phyloP scores from a whole-genome alignment of 2,329 filamentous ascomycete species.

The Colletotrichum lentis region DNA sequence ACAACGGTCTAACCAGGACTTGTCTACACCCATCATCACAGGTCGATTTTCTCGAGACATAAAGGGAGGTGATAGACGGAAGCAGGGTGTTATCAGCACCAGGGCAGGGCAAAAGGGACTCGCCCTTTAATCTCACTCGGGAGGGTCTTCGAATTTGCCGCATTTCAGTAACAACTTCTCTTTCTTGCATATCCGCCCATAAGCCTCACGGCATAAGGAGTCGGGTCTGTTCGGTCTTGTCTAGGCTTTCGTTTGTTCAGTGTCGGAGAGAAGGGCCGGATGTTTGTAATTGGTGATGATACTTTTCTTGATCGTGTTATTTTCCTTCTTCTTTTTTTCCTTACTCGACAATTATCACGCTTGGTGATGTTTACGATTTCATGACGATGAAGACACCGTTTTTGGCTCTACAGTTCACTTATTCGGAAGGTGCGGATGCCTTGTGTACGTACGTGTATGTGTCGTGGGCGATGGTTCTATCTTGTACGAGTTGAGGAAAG shows the following conservation, averaged over 20 bases:
- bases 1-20: background rate
- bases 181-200: background rate
- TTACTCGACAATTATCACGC: background rate
- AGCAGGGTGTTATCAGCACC: slow-evolving; percentile 11
- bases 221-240: background rate
- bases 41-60: slow-evolving; percentile 6
- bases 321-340: background rate
- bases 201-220: background rate
- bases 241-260: background rate
- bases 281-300: background rate
- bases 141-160: slow-evolving; percentile 10
- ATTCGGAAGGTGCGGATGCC: background rate
- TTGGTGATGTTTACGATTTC: slow-evolving; percentile 11
- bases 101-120: slow-evolving; percentile 15
- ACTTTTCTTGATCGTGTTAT: background rate
- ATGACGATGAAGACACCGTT: background rate
- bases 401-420: background rate
- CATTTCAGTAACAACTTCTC: slow-evolving; percentile 6
- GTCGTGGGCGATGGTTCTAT: background rate
- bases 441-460: background rate
- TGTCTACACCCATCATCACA: slow-evolving; percentile 5
- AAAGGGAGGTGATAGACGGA: slow-evolving; percentile 20
- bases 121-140: slow-evolving; percentile 3
- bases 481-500: background rate
- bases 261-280: background rate